Percentiles rank a stretch among this genome's conserved stretches.
phyloP scores from a whole-genome alignment of 1,139 yeast species.

The Saccharomyces hybrid region DNA sequence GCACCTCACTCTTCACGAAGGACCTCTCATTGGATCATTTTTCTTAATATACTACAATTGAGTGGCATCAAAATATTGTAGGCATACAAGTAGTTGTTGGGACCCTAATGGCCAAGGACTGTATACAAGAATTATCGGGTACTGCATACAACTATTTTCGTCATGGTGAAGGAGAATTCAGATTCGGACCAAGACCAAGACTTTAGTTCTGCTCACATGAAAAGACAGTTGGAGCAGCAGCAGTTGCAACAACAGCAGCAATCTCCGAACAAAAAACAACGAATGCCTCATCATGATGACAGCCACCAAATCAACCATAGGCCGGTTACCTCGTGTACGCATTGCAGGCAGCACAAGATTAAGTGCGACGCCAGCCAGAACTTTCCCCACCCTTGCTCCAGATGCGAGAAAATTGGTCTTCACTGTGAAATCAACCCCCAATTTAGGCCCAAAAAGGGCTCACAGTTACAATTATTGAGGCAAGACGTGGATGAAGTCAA shows the following conservation, averaged over 20 bases:
- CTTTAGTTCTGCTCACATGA: background rate
- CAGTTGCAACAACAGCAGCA: background rate
- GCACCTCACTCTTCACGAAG: background rate
- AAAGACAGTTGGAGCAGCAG: background rate
- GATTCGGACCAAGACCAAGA: background rate
- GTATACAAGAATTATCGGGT: background rate
- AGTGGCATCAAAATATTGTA: background rate
- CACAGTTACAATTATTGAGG: conserved; percentile 75
- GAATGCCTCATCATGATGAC: conserved; percentile 1
- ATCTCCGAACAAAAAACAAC: background rate
- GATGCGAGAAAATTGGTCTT: conserved; percentile 74
- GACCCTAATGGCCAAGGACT: background rate
- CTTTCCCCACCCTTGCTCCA: conserved; percentile 72
- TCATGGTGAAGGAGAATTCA: background rate
- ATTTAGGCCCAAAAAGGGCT: conserved; percentile 85
- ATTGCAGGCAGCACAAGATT: conserved; percentile 90
- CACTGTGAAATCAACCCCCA: conserved; percentile 87
- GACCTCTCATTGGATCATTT: background rate
- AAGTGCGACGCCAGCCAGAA: conserved; percentile 85
- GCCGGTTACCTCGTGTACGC: conserved; percentile 89
- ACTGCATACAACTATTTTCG: background rate
- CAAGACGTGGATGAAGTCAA: conserved; percentile 79
- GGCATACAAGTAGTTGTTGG: background rate
- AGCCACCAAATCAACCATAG: conserved; percentile 45
- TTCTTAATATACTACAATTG: background rate